Conservation (phyloP, 1,284 basidiomycete genomes). For the Tilletiopsis washingtonensis region DNA sequence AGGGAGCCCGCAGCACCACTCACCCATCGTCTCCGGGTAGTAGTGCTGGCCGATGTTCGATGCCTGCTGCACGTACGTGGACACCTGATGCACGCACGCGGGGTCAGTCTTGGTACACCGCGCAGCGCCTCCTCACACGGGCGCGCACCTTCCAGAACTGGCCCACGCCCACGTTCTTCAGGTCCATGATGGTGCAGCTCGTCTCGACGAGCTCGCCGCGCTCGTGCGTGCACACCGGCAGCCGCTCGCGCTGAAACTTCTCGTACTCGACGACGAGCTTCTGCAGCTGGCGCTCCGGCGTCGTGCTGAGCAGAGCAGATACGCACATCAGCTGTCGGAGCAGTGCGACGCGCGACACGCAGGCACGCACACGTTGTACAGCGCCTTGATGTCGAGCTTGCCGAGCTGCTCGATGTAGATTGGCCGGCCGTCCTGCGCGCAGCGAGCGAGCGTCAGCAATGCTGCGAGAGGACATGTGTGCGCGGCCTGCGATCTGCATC, state of each 20-base stretch:
- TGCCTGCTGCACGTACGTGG: slow-evolving; percentile 77
- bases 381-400: slow-evolving; percentile 73
- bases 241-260: slow-evolving; percentile 60
- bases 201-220: slow-evolving; percentile 85
- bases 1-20: neutral
- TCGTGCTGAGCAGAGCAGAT: too few species aligned
- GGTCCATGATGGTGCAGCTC: slow-evolving; percentile 95
- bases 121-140: too few species aligned
- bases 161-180: slow-evolving; percentile 69
- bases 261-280: slow-evolving; percentile 92
- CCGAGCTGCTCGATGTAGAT: slow-evolving; percentile 91
- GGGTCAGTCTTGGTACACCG: neutral
- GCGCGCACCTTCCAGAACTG: slow-evolving; percentile 71
- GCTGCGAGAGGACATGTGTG: neutral
- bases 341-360: neutral
- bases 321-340: too few species aligned
- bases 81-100: too few species aligned
- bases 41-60: slow-evolving; percentile 78
- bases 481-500: neutral
- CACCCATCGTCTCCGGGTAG: slow-evolving; percentile 71
- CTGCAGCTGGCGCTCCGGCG: slow-evolving; percentile 78
- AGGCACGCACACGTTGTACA: slow-evolving; percentile 37
- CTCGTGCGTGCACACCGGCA: slow-evolving; percentile 70
- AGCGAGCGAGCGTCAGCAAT: neutral
- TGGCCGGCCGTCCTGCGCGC: slow-evolving; percentile 75